Evolutionary conservation across 805 yeast genomes (phyloP), one percentile per base, ranked within the genome.

Genomic region (Candida manassasensis): DNA sequence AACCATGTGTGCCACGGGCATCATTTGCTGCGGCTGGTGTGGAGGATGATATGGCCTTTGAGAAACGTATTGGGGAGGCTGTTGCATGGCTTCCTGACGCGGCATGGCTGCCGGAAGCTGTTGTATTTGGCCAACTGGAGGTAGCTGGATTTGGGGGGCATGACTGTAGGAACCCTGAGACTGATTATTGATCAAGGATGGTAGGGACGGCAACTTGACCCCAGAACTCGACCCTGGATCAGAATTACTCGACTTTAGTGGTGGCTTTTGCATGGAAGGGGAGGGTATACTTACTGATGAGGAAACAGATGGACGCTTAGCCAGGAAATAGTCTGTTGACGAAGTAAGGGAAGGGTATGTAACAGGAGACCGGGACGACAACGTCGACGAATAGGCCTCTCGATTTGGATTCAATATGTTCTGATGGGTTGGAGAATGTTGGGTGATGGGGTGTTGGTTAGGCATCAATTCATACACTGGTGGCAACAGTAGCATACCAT

Each of bases 401-500:
- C 32, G 21, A 18, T 19, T 29, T 6, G 21, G 21, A 4, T 29
- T 29, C 15, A 18, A 5, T n/a, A 19, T 17, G 12, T 24, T 19
- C 9, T 19, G 7, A n/a, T n/a, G n/a, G n/a, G n/a, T n/a, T n/a
- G n/a, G n/a, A n/a, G n/a, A n/a, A n/a, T n/a, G n/a, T n/a, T n/a
- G n/a, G n/a, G n/a, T n/a, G n/a, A 21, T 21, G 8, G 27, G 17
- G 8, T 8, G 8, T 19, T 30, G 26, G 15, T 19, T 29, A 5
- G 25, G 33, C 22, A 30, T 30, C 21, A 30, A 19, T 30, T 30
- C 33, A 13, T 30, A 19, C 6, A 30, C 33, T 19, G 22, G 14
- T 6, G 33, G 33, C 21, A 30, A 19, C 21, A 21, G 33, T 30
- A 30, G 15, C 33, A 30, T 30, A 27, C 12, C 27, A 24, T n/a